phyloP scores from a whole-genome alignment of 345 rosid genomes.

The Citrus glauca region DNA sequence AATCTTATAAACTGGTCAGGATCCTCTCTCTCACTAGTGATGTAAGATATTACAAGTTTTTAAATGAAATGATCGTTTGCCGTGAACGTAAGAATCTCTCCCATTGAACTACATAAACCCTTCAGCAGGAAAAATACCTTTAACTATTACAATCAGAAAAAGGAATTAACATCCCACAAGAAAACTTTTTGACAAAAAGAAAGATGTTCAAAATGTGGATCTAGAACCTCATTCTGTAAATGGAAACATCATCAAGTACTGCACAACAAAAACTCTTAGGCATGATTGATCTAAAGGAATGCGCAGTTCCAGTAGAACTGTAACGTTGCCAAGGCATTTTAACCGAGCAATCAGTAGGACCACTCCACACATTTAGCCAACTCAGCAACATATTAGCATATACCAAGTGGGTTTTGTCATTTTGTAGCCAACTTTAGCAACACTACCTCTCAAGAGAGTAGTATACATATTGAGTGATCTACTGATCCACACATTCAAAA shows the following conservation, averaged over 20 bases:
- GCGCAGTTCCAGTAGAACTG: constrained; percentile 1
- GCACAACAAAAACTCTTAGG: constrained; percentile 3
- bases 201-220: background rate
- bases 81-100: background rate
- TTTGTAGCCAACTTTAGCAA: constrained; percentile 28
- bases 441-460: constrained; percentile 22
- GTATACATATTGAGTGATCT: constrained; percentile 21
- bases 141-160: background rate
- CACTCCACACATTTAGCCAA: constrained; percentile 38
- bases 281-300: constrained; percentile 7
- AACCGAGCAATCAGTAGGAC: constrained; percentile 38
- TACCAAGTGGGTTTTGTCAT: constrained; percentile 50
- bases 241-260: constrained; percentile 13
- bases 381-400: constrained; percentile 38
- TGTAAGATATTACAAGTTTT: too few species aligned
- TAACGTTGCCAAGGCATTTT: constrained; percentile 12
- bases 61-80: background rate
- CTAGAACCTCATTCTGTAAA: constrained; percentile 13
- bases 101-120: background rate
- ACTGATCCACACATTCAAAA: constrained; percentile 22
- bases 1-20: too few species aligned
- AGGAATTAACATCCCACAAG: constrained; percentile 20
- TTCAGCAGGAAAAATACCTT: background rate
- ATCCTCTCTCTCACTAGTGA: too few species aligned
- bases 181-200: background rate